Conservation (phyloP, 2,329 filamentous ascomycete species). For the Talaromyces amestolkiae region DNA sequence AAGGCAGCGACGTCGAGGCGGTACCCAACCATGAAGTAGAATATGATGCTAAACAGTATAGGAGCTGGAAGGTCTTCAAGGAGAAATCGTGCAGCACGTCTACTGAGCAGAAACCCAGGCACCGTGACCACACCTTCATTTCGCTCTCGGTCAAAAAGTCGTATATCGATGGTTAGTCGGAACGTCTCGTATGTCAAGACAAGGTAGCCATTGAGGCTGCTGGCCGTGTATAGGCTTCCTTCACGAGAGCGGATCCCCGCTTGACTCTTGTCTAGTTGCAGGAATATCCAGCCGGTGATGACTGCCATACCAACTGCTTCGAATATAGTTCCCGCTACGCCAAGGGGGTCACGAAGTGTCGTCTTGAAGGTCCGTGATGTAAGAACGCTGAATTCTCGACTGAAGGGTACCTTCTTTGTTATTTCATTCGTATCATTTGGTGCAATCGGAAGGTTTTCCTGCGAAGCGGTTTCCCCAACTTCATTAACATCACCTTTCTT, state of each 20-base stretch:
- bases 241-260: slow-evolving; percentile 71
- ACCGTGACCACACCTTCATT: slow-evolving; percentile 70
- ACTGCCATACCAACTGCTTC: slow-evolving; percentile 70
- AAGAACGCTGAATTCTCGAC: slow-evolving; percentile 63
- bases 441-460: background rate
- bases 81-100: slow-evolving; percentile 65
- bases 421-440: slow-evolving; percentile 4
- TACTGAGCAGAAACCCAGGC: slow-evolving; percentile 66
- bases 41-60: slow-evolving; percentile 66
- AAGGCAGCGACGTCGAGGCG: slow-evolving; percentile 63
- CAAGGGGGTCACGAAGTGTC: slow-evolving; percentile 74
- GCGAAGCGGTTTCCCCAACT: background rate
- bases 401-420: slow-evolving; percentile 54
- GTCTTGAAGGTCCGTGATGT: slow-evolving; percentile 68
- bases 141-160: slow-evolving; percentile 71
- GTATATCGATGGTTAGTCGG: slow-evolving; percentile 70
- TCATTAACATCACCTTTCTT: slow-evolving; percentile 6
- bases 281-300: slow-evolving; percentile 71
- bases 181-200: slow-evolving; percentile 75
- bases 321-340: slow-evolving; percentile 66
- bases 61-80: slow-evolving; percentile 73
- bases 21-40: slow-evolving; percentile 77
- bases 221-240: slow-evolving; percentile 69
- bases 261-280: slow-evolving; percentile 61
- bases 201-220: slow-evolving; percentile 72